A percentile compares a stretch with the other conserved stretches of the same genome.
These are phyloP conservation scores for Pseudofabraea citricarpa DNA, from an alignment of 2,329 filamentous ascomycete species.

Conservation along the genomic window DNA sequence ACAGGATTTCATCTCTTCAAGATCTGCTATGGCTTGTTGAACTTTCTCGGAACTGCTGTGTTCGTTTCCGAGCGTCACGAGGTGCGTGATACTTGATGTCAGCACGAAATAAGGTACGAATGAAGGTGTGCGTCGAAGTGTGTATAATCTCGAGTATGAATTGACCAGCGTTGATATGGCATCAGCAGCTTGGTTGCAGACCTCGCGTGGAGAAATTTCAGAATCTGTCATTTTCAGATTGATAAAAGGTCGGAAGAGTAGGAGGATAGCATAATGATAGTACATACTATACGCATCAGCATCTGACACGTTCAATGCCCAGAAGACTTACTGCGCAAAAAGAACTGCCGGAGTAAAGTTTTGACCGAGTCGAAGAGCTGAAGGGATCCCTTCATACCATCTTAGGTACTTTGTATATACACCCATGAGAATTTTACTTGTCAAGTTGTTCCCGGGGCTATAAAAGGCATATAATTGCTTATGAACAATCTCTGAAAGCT, in stretches of 20 bases:
- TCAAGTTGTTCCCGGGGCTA: slow-evolving; percentile 61
- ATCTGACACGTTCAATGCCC: neutral
- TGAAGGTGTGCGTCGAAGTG: slow-evolving; percentile 25
- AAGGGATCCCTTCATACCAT: slow-evolving; percentile 67
- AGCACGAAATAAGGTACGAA: slow-evolving; percentile 29
- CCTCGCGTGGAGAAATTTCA: slow-evolving; percentile 21
- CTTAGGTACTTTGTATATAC: slow-evolving; percentile 65
- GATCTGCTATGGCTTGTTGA: slow-evolving; percentile 49
- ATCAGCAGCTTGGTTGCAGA: slow-evolving; percentile 28
- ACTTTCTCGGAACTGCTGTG: slow-evolving; percentile 34
- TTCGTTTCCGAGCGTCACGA: slow-evolving; percentile 19
- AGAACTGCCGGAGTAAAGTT: slow-evolving; percentile 71
- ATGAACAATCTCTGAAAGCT: slow-evolving; percentile 69
- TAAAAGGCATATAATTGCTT: slow-evolving; percentile 57
- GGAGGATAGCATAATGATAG: slow-evolving; percentile 63
- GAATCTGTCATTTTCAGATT: slow-evolving; percentile 22
- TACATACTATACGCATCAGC: slow-evolving; percentile 49
- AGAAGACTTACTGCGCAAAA: slow-evolving; percentile 63
- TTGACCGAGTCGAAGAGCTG: slow-evolving; percentile 57
- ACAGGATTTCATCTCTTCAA: slow-evolving; percentile 53
- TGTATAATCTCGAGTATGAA: slow-evolving; percentile 27
- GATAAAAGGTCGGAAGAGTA: slow-evolving; percentile 66
- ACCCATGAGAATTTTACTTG: slow-evolving; percentile 55
- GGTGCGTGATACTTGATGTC: slow-evolving; percentile 20
- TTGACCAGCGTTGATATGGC: slow-evolving; percentile 28